Evolutionary conservation across 169 alveolate species (phyloP).

Genomic region (Eimeria praecox): DNA sequence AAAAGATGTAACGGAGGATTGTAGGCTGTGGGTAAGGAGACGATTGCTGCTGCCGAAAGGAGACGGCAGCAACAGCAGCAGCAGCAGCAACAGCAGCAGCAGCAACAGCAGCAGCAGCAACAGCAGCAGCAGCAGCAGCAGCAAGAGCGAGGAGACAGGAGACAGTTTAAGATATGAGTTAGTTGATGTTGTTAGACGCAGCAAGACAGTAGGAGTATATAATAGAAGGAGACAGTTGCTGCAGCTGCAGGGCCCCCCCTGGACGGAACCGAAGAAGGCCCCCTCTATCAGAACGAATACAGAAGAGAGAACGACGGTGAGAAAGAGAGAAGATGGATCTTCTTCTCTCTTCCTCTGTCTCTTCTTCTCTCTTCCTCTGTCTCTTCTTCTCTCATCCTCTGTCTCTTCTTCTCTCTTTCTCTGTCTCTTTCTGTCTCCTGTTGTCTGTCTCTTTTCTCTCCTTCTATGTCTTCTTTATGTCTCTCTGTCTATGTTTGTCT

Average conservation of each 20-base stretch:
- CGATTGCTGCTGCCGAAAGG: slow-evolving; percentile 18
- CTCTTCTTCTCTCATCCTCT: neutral
- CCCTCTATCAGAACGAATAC: neutral
- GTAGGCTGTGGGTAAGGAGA: slow-evolving; percentile 37
- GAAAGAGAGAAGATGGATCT: neutral
- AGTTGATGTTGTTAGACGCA: neutral
- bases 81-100: no score
- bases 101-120: no score
- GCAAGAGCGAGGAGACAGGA: slow-evolving; percentile 10
- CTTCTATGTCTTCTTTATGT: no score
- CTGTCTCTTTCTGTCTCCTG: neutral
- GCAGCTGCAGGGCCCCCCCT: slow-evolving; percentile 42
- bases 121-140: no score
- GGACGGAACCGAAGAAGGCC: slow-evolving; percentile 24
- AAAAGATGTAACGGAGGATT: slow-evolving; percentile 44
- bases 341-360: neutral
- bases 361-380: neutral
- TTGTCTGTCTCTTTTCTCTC: no score
- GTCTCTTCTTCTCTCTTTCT: neutral
- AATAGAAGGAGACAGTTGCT: slow-evolving; percentile 51
- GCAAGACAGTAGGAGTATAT: slow-evolving; percentile 14
- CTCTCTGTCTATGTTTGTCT: no score
- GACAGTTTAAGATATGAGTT: neutral
- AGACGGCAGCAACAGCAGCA: no score
- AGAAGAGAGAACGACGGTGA: slow-evolving; percentile 30